Conservation (phyloP, 331 rosid species). For the Rhamnella rubrinervis region DNA sequence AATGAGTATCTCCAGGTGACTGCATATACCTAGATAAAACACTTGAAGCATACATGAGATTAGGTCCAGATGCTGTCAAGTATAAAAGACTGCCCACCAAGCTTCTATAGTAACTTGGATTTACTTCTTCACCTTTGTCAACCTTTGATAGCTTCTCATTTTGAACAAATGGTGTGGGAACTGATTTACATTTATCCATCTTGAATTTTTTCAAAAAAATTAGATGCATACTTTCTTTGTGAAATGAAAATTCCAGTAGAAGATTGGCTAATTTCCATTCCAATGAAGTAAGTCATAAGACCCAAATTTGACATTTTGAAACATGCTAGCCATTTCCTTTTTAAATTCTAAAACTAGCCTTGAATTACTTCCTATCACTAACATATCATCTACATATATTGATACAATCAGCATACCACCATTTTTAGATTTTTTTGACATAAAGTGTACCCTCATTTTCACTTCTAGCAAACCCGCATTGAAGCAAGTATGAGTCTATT, state of each 20-base stretch:
- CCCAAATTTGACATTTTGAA: no score
- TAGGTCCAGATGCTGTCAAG: not conserved
- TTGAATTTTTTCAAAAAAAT: no score
- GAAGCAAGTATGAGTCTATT: not conserved
- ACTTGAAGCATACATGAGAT: not conserved
- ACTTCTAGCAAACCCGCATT: not conserved
- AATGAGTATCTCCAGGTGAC: not conserved
- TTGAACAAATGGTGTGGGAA: no score
- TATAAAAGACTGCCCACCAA: not conserved
- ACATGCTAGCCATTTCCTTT: not conserved
- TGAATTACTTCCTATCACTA: not conserved
- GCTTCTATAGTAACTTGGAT: no score
- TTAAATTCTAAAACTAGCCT: no score
- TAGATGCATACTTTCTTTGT: not conserved
- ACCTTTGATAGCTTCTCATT: no score
- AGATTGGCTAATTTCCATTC: no score
- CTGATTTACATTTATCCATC: not conserved
- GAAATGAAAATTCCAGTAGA: not conserved
- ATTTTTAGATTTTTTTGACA: not conserved
- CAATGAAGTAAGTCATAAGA: not conserved
- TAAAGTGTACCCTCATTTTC: not conserved
- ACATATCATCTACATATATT: conserved; percentile 5
- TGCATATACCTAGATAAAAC: not conserved
- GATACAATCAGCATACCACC: not conserved
- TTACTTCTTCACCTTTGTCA: not conserved